Evolutionary conservation across 495 filamentous ascomycete genomes (phyloP), one percentile per base, ranked within the genome.

Genomic region (Penicillium manginii): DNA sequence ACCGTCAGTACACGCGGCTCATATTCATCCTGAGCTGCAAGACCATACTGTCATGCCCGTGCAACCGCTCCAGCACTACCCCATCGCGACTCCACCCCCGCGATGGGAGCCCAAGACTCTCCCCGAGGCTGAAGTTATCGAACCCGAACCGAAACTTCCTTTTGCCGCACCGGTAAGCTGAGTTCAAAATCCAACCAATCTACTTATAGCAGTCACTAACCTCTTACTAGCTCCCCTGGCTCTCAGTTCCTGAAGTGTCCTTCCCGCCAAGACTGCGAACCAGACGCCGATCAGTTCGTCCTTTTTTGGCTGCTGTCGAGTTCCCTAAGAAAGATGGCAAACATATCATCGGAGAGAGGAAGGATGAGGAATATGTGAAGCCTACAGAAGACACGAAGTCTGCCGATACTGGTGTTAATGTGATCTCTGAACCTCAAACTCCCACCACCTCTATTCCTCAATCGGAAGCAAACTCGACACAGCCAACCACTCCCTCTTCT

Each of bases 401-500:
- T 4, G 57, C 47, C 8, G 64, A 73, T 49, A 43, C 63, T 33
- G 54, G 77, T 32, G 62, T 64, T 5, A 72, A 79, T 43, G 70
- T 75, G 14, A 66, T 73, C 8, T 78, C 82, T 10, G 83, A 86
- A 33, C 78, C 85, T 7, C 88, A 90, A 59, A 89, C 87, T 0
- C 85, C 88, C 15, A 84, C 84, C 1, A 87, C 87, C 9, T 88
- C 85, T 32, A 81, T 87, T 45, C 84, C 82, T 47, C 81, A 83
- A 8, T 90, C 88, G 8, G 88, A 91, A 66, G 73, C 74, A 45
- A 75, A 86, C 57, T 84, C 83, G 0, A 91, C 88, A 1, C 85
- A 89, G 31, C 87, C 88, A 5, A 89, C 90, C 4, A 89, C 88
- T 0, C 87, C 90, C 17, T 88, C 85, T 10, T 88, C 89, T 0